Evolutionary conservation across 805 yeast genomes (phyloP), one percentile per base, ranked within the genome.

Genomic region (Pichia membranifaciens): DNA sequence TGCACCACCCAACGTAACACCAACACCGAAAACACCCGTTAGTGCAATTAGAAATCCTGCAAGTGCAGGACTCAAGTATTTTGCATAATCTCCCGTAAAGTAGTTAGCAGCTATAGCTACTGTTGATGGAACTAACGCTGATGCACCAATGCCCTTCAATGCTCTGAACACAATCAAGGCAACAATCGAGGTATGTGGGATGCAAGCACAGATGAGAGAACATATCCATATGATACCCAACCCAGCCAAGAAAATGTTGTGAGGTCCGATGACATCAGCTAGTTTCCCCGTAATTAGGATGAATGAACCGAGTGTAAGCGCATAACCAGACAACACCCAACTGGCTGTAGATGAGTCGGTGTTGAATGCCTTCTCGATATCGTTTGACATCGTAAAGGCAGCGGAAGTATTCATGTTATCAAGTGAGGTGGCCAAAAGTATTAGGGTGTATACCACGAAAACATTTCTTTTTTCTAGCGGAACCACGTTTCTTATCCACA

Each of bases 251-350:
- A 62, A 69, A 3, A 68, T 56, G 17, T 47, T 50, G 23, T 69
- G 62, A 5, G 68, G 66, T 16, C 78, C 77, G 3, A 71, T 32
- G 6, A 71, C 60, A 53, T 73, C 78, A 5, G 68, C 67, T 1
- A 72, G 31, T 45, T 71, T 69, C 20, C 78, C 77, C 44, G 66
- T 60, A 2, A 71, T 38, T 32, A 73, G 62, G 34, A 73, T 73
- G 51, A 72, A 73, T 0, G 75, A 62, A 7, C 75, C 75, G 20
- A 73, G 54, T 0, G 77, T 71, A 13, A 74, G 52, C 0, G 75
- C 69, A 56, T 73, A 74, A 0, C 70, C 69, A 1, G 76, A 65
- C 4, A 74, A 47, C 0, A 67, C 67, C 79, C 79, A 74, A 2
- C 59, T 43, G 3, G 57, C 59, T 64, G 45, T 76, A 65, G 45